Percentiles rank a stretch among this genome's conserved stretches.
These are phyloP conservation scores for Arxiozyma slooffiae DNA, from an alignment of 1,139 yeast genomes.

Conservation along the genomic window DNA sequence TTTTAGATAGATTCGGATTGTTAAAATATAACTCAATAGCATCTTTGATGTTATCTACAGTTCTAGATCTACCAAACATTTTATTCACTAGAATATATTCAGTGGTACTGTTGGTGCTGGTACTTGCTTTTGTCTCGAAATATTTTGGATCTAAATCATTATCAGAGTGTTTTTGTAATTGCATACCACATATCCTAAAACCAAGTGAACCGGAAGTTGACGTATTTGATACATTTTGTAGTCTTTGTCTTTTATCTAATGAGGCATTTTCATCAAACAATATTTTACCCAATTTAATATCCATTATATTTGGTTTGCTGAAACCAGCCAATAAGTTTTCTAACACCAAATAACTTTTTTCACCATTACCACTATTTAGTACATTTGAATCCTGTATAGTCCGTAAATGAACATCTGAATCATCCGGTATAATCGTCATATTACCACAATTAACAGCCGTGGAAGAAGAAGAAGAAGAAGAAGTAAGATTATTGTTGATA, in stretches of 20 bases:
- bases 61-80: constrained; percentile 56
- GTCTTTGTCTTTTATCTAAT: constrained; percentile 50
- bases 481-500: neutral
- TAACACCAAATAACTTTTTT: constrained; percentile 46
- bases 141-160: constrained; percentile 11
- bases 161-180: constrained; percentile 32
- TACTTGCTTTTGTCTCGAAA: constrained; percentile 18
- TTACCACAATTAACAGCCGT: neutral
- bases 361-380: neutral
- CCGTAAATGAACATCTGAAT: constrained; percentile 8
- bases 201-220: constrained; percentile 77
- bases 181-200: constrained; percentile 85
- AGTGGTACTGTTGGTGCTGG: constrained; percentile 12
- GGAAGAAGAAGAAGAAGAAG: too few species aligned
- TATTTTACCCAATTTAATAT: constrained; percentile 68
- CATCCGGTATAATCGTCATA: constrained; percentile 10
- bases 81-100: constrained; percentile 51
- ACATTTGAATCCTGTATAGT: neutral
- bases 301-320: constrained; percentile 60
- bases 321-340: constrained; percentile 60
- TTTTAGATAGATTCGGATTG: constrained; percentile 28
- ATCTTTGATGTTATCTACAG: constrained; percentile 35
- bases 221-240: constrained; percentile 49
- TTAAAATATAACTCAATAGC: constrained; percentile 49
- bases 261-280: constrained; percentile 43